Evolutionary conservation across 495 filamentous ascomycete species (phyloP).

Genomic region (Tuber calosporum): DNA sequence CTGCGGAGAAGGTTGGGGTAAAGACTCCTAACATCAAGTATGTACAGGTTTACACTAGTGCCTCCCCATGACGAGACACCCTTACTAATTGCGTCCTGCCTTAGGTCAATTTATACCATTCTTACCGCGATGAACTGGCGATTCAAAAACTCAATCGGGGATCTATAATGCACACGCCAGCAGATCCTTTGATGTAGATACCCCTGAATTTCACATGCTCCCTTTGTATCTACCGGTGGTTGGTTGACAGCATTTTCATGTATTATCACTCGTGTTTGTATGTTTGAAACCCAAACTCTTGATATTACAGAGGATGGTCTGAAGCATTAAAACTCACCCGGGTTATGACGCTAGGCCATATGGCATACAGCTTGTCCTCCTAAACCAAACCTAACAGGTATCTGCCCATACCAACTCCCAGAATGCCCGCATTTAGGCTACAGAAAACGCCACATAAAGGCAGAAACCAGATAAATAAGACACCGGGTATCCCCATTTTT

Average conservation of each 20-base stretch:
- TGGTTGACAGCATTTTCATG: background rate
- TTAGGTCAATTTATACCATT: slow-evolving; percentile 29
- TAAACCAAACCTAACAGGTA: background rate
- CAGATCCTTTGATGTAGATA: background rate
- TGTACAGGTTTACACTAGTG: background rate
- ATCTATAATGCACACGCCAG: background rate
- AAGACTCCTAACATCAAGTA: slow-evolving; percentile 44
- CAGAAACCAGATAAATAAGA: background rate
- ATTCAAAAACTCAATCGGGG: slow-evolving; percentile 7
- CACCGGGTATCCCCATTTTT: background rate
- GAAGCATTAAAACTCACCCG: background rate
- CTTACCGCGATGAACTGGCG: slow-evolving; percentile 26
- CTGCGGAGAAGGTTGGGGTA: slow-evolving; percentile 43
- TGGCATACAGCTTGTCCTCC: background rate
- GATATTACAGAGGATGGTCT: background rate
- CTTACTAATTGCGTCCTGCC: background rate
- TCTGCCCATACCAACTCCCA: background rate
- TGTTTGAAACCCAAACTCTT: background rate
- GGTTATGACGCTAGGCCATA: background rate
- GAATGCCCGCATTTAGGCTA: background rate
- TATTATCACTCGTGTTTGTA: background rate
- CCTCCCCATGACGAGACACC: background rate
- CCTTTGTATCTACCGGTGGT: background rate
- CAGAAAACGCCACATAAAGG: background rate
- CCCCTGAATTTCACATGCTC: background rate